Evolutionary conservation across 305 asterid genomes (phyloP).

Genomic region (Ilex paraguariensis): DNA sequence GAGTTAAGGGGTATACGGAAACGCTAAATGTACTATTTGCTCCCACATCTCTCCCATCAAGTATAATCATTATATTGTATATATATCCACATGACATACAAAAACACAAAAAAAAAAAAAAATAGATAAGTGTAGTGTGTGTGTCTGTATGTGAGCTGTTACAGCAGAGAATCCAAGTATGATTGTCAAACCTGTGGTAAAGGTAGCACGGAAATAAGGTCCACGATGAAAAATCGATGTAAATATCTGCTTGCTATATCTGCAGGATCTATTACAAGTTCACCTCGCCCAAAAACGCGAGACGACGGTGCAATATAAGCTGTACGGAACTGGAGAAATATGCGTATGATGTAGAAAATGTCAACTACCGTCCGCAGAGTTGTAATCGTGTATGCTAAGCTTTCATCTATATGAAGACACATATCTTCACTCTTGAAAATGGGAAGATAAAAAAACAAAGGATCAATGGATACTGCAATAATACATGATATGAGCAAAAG

Average conservation of each 20-base stretch:
- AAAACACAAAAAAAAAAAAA: too few species aligned
- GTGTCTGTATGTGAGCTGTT: neutral
- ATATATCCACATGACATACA: too few species aligned
- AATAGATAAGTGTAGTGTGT: too few species aligned
- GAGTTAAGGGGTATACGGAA: too few species aligned
- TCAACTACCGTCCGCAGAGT: constrained; percentile 68
- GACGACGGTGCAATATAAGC: constrained; percentile 99
- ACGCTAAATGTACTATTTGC: too few species aligned
- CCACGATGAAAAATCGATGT: constrained; percentile 75
- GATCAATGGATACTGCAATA: constrained; percentile 81
- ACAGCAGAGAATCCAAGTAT: neutral
- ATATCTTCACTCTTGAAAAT: constrained; percentile 54
- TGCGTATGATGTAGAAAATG: constrained; percentile 58
- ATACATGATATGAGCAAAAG: constrained; percentile 74
- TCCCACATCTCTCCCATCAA: too few species aligned
- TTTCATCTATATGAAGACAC: constrained; percentile 78
- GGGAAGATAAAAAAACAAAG: constrained; percentile 86
- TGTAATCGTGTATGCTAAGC: constrained; percentile 65
- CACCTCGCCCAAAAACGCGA: constrained; percentile 98
- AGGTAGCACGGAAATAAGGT: constrained; percentile 84
- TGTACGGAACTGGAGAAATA: constrained; percentile 81
- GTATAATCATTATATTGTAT: too few species aligned
- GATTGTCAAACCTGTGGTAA: constrained; percentile 72
- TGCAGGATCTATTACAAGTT: constrained; percentile 85
- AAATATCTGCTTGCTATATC: constrained; percentile 75